These are phyloP conservation scores for Citrus maxima DNA, from an alignment of 345 rosid genomes.

Conservation along the genomic window DNA sequence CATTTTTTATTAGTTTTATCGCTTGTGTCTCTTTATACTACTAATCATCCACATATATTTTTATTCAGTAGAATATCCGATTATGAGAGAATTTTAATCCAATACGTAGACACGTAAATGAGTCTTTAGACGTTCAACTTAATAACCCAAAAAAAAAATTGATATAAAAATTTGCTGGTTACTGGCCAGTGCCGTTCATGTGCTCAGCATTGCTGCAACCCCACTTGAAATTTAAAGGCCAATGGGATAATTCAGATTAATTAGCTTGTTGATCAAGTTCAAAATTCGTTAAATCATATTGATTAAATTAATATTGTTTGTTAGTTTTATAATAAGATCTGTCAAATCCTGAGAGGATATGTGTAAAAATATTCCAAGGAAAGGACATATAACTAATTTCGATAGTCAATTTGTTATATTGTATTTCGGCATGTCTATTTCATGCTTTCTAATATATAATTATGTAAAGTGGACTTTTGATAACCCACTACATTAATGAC, in stretches of 20 bases:
- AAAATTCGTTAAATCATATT: background rate
- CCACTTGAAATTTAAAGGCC: background rate
- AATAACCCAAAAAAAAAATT: background rate
- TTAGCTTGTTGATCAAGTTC: background rate
- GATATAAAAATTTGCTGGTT: background rate
- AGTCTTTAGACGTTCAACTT: too few relatives aligned
- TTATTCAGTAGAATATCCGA: too few relatives aligned
- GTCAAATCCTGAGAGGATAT: background rate
- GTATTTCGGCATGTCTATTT: background rate
- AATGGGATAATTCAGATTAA: background rate
- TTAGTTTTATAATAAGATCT: background rate
- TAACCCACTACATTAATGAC: background rate
- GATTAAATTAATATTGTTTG: background rate
- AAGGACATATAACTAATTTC: background rate
- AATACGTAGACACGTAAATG: too few relatives aligned
- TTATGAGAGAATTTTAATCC: too few relatives aligned
- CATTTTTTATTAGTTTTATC: too few relatives aligned
- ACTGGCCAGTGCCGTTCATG: too few relatives aligned
- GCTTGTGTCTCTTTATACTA: too few relatives aligned
- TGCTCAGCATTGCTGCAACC: background rate
- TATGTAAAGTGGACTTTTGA: background rate
- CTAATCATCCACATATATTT: fast-evolving
- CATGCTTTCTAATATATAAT: background rate
- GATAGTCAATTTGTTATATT: background rate
- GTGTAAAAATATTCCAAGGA: background rate